phyloP scores from a whole-genome alignment of 1,284 basidiomycete genomes.

The Tylopilus sp. region DNA sequence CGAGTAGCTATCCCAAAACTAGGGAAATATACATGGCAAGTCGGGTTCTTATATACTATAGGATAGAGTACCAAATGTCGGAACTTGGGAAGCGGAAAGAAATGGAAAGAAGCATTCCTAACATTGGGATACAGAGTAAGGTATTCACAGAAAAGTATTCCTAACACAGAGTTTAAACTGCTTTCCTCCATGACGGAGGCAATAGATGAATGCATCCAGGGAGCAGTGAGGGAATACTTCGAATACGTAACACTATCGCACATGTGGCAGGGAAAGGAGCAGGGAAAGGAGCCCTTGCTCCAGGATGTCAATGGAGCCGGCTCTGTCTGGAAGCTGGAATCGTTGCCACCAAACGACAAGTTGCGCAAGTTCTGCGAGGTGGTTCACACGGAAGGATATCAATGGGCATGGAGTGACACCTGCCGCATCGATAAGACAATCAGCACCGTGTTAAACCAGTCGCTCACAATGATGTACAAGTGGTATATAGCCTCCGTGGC shows the following conservation, averaged over 20 bases:
- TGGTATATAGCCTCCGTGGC: too few relatives aligned
- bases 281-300: neutral
- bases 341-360: too few relatives aligned
- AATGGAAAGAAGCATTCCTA: too few relatives aligned
- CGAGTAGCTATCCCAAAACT: too few relatives aligned
- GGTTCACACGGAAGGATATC: neutral
- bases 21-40: too few relatives aligned
- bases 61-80: too few relatives aligned
- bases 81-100: too few relatives aligned
- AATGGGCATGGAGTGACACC: neutral
- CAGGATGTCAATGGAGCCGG: neutral
- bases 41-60: too few relatives aligned
- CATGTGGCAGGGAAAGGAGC: neutral
- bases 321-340: too few relatives aligned
- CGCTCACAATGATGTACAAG: too few relatives aligned
- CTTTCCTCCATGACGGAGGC: neutral
- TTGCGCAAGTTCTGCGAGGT: neutral
- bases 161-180: neutral
- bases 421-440: conserved; percentile 7
- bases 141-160: too few relatives aligned
- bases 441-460: neutral
- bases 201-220: neutral
- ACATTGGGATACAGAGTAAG: too few relatives aligned
- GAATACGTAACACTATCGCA: neutral
- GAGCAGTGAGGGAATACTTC: neutral